Percentiles rank a stretch among this genome's conserved stretches.
Evolutionary conservation across 768 basidiomycete species (phyloP).

Genomic region (Leccinellum albellum): DNA sequence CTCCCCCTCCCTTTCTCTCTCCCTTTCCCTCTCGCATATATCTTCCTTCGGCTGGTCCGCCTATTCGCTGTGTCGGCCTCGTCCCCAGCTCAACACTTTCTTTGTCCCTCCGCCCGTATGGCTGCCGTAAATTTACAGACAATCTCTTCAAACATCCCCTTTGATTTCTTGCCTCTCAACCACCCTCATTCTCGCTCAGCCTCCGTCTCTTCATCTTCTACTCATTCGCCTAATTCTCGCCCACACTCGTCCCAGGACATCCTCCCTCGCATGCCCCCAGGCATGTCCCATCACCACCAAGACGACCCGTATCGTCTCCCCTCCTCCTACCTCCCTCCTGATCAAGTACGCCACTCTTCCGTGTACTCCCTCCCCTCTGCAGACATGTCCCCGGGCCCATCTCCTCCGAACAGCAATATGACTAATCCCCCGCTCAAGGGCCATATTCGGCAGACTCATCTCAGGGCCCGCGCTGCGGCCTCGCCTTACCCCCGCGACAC

Average conservation of each 20-base stretch:
- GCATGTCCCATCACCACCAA: conserved; percentile 45
- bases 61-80: conserved; percentile 29
- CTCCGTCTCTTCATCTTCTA: conserved; percentile 74
- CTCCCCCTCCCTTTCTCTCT: background rate
- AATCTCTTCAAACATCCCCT: conserved; percentile 61
- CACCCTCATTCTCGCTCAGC: conserved; percentile 71
- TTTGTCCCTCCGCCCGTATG: conserved; percentile 42
- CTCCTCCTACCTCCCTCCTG: conserved; percentile 45
- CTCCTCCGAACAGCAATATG: conserved; percentile 73
- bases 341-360: conserved; percentile 46
- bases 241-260: conserved; percentile 76
- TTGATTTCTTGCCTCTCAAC: conserved; percentile 66
- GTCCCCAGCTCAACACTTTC: conserved; percentile 37
- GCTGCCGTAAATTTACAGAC: conserved; percentile 73
- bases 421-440: conserved; percentile 74
- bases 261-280: conserved; percentile 49
- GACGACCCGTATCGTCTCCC: conserved; percentile 73
- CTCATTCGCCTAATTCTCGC: conserved; percentile 68
- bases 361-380: conserved; percentile 39
- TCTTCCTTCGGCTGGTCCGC: conserved; percentile 55
- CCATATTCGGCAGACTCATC: conserved; percentile 70
- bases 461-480: conserved; percentile 73
- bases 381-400: conserved; percentile 50
- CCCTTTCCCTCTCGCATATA: background rate
- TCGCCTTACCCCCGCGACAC: conserved; percentile 85